A percentile compares a stretch with the other conserved stretches of the same genome.
Conservation (phyloP, 176 grass and related monocot genomes). For the Luzula sylvatica region DNA sequence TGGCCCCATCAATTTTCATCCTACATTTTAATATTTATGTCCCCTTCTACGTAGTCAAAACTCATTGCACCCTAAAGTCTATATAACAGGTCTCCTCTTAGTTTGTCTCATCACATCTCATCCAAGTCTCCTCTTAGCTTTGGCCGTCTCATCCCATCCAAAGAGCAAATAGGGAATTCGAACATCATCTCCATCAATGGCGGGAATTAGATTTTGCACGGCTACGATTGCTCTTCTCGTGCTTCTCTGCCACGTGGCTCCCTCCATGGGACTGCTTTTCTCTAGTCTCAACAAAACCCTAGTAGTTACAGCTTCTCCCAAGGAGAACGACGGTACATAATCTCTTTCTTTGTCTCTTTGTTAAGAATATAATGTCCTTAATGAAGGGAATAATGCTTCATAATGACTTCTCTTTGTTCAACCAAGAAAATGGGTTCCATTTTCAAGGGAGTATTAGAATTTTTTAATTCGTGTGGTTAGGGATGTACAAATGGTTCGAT, state of each 20-base stretch:
- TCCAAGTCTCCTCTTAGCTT: constrained; percentile 1
- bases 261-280: constrained; percentile 39
- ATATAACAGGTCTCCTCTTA: background rate
- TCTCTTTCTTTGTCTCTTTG: background rate
- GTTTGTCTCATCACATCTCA: background rate
- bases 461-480: too few species aligned
- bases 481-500: too few species aligned
- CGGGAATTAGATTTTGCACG: background rate
- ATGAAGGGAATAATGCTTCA: too few species aligned
- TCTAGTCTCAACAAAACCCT: constrained; percentile 41
- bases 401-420: background rate
- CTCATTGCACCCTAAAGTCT: background rate
- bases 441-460: too few species aligned
- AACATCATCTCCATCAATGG: constrained; percentile 1
- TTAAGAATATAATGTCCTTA: background rate
- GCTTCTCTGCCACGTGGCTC: constrained; percentile 20
- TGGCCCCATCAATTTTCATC: constrained; percentile 2
- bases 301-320: constrained; percentile 30
- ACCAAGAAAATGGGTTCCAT: too few species aligned
- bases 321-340: constrained; percentile 33
- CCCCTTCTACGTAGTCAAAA: constrained; percentile 4
- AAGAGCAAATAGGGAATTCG: background rate
- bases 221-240: constrained; percentile 1
- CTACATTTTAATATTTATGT: too few species aligned
- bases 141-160: background rate